Conservation (phyloP, 495 filamentous ascomycete species). For the Bacidia rubella region DNA sequence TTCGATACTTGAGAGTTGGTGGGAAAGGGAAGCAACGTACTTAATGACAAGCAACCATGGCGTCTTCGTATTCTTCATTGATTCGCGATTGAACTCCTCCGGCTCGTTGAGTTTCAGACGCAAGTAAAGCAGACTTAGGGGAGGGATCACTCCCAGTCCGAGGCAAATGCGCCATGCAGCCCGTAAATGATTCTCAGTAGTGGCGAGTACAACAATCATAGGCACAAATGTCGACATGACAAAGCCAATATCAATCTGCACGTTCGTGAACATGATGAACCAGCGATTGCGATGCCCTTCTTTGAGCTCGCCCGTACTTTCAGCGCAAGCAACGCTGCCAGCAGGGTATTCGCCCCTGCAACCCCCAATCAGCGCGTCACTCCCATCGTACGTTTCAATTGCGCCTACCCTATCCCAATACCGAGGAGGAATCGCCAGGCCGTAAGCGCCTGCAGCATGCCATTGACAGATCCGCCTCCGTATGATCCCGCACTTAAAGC, state of each 20-base stretch:
- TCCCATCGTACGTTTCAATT: background rate
- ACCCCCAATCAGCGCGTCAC: conserved; percentile 25
- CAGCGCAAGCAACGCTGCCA: conserved; percentile 70
- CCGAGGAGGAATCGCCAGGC: conserved; percentile 76
- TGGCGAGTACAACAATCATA: conserved; percentile 56
- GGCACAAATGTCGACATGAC: conserved; percentile 64
- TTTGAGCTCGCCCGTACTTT: conserved; percentile 72
- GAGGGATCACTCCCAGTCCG: conserved; percentile 69
- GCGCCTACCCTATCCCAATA: conserved; percentile 34
- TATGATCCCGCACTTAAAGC: conserved; percentile 68
- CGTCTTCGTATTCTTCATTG: conserved; percentile 35
- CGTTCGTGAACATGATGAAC: conserved; percentile 91
- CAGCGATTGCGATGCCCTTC: conserved; percentile 68
- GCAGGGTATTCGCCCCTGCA: conserved; percentile 79
- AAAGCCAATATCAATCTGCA: conserved; percentile 72
- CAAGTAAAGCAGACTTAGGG: conserved; percentile 57
- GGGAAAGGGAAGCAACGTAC: conserved; percentile 22
- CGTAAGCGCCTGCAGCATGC: conserved; percentile 68
- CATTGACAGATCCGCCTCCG: conserved; percentile 47
- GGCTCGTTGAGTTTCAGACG: conserved; percentile 70
- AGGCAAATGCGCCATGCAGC: conserved; percentile 65
- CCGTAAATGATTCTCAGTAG: conserved; percentile 51
- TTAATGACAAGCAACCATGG: conserved; percentile 37
- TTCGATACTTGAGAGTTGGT: background rate
- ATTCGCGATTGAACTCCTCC: conserved; percentile 58